A percentile compares a stretch with the other conserved stretches of the same genome.
Conservation (phyloP, 495 filamentous ascomycete genomes). For the Tuber melanosporum region DNA sequence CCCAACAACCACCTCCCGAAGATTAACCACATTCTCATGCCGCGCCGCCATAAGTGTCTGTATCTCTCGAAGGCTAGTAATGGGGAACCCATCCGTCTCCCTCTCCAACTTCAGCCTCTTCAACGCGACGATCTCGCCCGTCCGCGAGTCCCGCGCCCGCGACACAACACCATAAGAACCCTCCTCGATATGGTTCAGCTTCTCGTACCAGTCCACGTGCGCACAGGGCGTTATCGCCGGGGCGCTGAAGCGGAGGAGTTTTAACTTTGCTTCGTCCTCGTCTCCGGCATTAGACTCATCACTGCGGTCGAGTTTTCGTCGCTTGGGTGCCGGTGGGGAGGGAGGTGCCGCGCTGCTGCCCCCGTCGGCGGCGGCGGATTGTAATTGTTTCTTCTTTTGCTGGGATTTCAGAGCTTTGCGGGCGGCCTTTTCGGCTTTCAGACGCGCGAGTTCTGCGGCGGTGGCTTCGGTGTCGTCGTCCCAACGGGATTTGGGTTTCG, state of each 20-base stretch:
- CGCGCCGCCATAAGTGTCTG: constrained; percentile 55
- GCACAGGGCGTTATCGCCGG: constrained; percentile 66
- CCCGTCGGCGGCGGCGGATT: constrained; percentile 40
- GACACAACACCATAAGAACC: constrained; percentile 94
- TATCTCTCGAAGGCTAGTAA: constrained; percentile 89
- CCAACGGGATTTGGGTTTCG: constrained; percentile 73
- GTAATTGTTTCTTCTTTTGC: constrained; percentile 66
- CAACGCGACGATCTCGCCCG: constrained; percentile 81
- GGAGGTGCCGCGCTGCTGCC: constrained; percentile 24
- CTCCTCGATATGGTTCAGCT: constrained; percentile 93
- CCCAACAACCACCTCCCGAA: constrained; percentile 82
- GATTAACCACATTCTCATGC: constrained; percentile 70
- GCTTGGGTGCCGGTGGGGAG: constrained; percentile 36
- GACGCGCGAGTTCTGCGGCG: constrained; percentile 60
- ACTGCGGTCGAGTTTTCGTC: constrained; percentile 39
- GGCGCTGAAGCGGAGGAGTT: constrained; percentile 64
- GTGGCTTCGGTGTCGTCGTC: constrained; percentile 68
- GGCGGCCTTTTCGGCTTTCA: constrained; percentile 80
- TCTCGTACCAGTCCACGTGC: constrained; percentile 77
- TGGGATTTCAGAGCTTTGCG: constrained; percentile 81
- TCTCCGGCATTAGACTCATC: constrained; percentile 41
- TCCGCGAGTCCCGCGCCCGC: constrained; percentile 68
- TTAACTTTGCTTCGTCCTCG: constrained; percentile 39
- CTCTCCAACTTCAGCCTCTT: constrained; percentile 93
- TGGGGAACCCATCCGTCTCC: constrained; percentile 74